Percentiles rank a stretch among this genome's conserved stretches.
Conservation (phyloP, 331 rosid species). For the Phaseolus coccineus region DNA sequence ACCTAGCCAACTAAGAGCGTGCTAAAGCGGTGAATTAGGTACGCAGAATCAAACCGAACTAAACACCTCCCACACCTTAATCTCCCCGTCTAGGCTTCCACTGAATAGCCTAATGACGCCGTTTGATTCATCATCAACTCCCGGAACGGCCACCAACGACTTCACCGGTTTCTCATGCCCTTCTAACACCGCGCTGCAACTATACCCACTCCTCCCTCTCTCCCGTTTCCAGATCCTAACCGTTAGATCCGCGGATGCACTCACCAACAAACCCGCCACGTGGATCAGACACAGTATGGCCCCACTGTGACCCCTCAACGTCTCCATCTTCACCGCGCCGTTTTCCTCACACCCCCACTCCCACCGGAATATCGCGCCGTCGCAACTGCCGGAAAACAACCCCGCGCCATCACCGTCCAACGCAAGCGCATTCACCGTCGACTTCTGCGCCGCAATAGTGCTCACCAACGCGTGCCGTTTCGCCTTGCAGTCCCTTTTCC, state of each 20-base stretch:
- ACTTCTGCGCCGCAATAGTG: slow-evolving; percentile 48
- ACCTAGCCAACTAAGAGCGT: neutral
- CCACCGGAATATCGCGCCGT: slow-evolving; percentile 61
- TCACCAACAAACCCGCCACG: slow-evolving; percentile 52
- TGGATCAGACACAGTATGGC: slow-evolving; percentile 59
- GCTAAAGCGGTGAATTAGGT: neutral
- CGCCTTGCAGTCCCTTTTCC: slow-evolving; percentile 55
- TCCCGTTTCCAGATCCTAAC: slow-evolving; percentile 69
- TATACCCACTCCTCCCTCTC: slow-evolving; percentile 11
- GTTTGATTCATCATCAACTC: neutral
- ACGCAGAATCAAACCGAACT: neutral
- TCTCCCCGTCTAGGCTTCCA: slow-evolving; percentile 69
- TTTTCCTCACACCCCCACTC: slow-evolving; percentile 37
- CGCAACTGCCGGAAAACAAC: slow-evolving; percentile 65
- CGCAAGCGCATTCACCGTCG: slow-evolving; percentile 62
- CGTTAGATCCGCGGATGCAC: slow-evolving; percentile 71
- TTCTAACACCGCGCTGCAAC: slow-evolving; percentile 52
- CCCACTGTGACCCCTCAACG: slow-evolving; percentile 56
- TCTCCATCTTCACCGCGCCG: slow-evolving; percentile 44
- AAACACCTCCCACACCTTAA: slow-evolving; percentile 60
- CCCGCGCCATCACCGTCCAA: slow-evolving; percentile 48
- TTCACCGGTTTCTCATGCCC: slow-evolving; percentile 72
- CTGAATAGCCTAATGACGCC: slow-evolving; percentile 54
- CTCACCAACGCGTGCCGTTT: slow-evolving; percentile 45
- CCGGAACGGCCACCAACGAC: slow-evolving; percentile 53